phyloP scores from a whole-genome alignment of 805 yeast genomes.

The Starmerella vitae region DNA sequence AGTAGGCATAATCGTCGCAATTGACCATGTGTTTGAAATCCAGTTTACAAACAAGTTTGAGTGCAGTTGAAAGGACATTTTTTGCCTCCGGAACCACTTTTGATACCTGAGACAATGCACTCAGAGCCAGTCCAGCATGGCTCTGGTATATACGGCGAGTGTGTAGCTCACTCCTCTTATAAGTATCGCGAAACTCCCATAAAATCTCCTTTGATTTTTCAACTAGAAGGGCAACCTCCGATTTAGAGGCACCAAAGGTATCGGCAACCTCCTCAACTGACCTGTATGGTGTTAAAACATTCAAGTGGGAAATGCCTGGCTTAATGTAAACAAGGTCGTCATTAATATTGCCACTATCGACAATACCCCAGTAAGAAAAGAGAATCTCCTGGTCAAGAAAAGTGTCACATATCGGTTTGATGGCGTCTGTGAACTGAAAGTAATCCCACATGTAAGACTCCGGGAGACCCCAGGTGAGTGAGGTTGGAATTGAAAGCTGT shows the following conservation, averaged over 20 bases:
- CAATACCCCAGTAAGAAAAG: conserved; percentile 28
- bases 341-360: conserved; percentile 29
- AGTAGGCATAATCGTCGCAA: conserved; percentile 30
- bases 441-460: conserved; percentile 27
- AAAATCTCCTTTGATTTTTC: conserved; percentile 21
- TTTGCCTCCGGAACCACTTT: conserved; percentile 3
- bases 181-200: conserved; percentile 18
- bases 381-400: conserved; percentile 27
- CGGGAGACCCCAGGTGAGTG: conserved; percentile 2
- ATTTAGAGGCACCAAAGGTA: conserved; percentile 25
- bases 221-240: conserved; percentile 20
- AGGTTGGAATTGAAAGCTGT: background rate
- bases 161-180: conserved; percentile 20
- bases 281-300: conserved; percentile 25
- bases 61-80: background rate
- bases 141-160: background rate
- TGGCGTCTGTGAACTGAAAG: conserved; percentile 25
- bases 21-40: conserved; percentile 16
- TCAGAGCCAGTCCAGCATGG: conserved; percentile 22
- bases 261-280: conserved; percentile 23
- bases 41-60: background rate
- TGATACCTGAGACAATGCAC: conserved; percentile 24
- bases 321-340: conserved; percentile 24
- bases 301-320: conserved; percentile 22
- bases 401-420: conserved; percentile 14